These are phyloP conservation scores for Coprinopsis cinerea DNA, from an alignment of 768 basidiomycete genomes.

Conservation along the genomic window DNA sequence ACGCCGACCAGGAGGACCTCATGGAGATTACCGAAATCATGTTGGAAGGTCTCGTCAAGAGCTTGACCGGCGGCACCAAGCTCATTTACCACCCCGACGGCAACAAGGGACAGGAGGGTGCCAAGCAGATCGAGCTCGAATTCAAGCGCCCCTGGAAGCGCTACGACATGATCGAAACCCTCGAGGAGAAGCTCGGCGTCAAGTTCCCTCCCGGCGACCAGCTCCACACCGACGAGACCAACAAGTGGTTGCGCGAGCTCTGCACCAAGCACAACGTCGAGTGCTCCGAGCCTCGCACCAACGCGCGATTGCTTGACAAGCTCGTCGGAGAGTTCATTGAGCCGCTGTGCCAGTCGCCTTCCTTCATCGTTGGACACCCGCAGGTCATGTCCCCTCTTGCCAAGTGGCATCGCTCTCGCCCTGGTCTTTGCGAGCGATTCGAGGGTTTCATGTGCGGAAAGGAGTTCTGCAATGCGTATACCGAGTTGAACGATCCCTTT, in stretches of 20 bases:
- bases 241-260: conserved; percentile 80
- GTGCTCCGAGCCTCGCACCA: conserved; percentile 93
- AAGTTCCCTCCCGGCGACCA: conserved; percentile 92
- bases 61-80: conserved; percentile 72
- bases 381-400: conserved; percentile 99
- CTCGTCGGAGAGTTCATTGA: conserved; percentile 99
- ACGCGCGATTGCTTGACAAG: conserved; percentile 94
- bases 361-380: conserved; percentile 98
- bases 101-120: conserved; percentile 66
- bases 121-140: conserved; percentile 67
- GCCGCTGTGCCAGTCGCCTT: conserved; percentile 90
- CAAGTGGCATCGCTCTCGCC: conserved; percentile 96
- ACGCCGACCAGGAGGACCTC: conserved; percentile 97
- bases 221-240: conserved; percentile 81
- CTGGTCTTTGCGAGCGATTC: conserved; percentile 97
- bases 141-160: conserved; percentile 96
- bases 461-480: conserved; percentile 99
- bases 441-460: conserved; percentile 98
- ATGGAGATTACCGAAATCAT: conserved; percentile 96
- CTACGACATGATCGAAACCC: conserved; percentile 95
- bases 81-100: conserved; percentile 91
- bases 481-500: conserved; percentile 98
- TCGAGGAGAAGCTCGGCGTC: conserved; percentile 89
- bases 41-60: conserved; percentile 87
- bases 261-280: conserved; percentile 94